Evolutionary conservation across 2,329 filamentous ascomycete genomes (phyloP).

Genomic region (Lizonia empirigonia): DNA sequence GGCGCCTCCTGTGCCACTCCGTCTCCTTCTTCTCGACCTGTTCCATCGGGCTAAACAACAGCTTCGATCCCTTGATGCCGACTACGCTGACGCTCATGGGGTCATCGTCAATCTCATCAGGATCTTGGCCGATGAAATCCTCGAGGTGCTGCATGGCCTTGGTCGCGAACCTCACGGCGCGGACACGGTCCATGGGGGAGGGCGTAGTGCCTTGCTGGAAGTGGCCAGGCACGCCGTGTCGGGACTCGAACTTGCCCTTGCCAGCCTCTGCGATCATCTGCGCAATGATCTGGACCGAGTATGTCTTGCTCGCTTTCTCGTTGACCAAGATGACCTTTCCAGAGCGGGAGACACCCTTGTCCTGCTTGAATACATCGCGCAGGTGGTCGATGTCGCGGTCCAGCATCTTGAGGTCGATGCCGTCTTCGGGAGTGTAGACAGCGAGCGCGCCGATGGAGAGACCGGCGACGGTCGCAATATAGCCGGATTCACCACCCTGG

Average conservation of each 20-base stretch:
- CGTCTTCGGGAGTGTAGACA: constrained; percentile 96
- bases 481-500: constrained; percentile 92
- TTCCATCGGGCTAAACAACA: constrained; percentile 84
- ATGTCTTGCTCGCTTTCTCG: constrained; percentile 87
- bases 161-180: constrained; percentile 89
- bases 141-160: constrained; percentile 94
- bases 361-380: constrained; percentile 80
- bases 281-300: constrained; percentile 90
- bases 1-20: constrained; percentile 89
- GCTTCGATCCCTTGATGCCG: constrained; percentile 86
- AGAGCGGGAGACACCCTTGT: constrained; percentile 85
- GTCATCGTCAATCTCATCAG: constrained; percentile 73
- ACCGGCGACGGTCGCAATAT: constrained; percentile 88
- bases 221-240: constrained; percentile 68
- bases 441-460: constrained; percentile 90
- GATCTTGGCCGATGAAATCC: constrained; percentile 67
- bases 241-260: constrained; percentile 87
- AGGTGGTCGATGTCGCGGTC: constrained; percentile 88
- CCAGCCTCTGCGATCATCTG: constrained; percentile 96
- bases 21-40: constrained; percentile 81
- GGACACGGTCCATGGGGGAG: constrained; percentile 93
- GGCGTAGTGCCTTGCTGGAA: constrained; percentile 57
- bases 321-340: constrained; percentile 97
- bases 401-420: constrained; percentile 91
- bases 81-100: constrained; percentile 80